Evolutionary conservation across 169 alveolate species (phyloP).

Genomic region (Ichthyophthirius multifiliis): DNA sequence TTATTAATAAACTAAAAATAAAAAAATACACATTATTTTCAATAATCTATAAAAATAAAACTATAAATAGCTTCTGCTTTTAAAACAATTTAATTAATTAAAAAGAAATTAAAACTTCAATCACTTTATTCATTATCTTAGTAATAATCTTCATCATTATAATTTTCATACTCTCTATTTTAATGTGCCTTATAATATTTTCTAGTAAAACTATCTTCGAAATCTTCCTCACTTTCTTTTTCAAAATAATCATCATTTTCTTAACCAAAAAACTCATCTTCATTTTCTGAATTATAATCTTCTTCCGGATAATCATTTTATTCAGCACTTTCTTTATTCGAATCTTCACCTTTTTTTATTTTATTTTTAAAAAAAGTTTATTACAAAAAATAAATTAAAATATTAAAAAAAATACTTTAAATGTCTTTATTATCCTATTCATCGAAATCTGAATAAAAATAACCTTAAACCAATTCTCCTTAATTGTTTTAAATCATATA

Average conservation of each 20-base stretch:
- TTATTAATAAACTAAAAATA: too few species aligned
- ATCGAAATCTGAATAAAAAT: neutral
- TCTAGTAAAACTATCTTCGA: neutral
- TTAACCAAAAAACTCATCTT: neutral
- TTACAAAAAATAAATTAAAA: neutral
- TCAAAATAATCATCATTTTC: neutral
- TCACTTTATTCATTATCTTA: too few species aligned
- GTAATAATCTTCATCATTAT: neutral
- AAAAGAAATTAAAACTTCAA: too few species aligned
- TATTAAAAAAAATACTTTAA: neutral
- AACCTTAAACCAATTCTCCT: neutral
- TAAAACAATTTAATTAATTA: too few species aligned
- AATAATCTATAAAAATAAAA: too few species aligned
- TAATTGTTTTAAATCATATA: neutral
- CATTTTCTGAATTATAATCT: too few species aligned
- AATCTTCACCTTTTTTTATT: neutral
- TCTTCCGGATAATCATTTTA: constrained; percentile 4
- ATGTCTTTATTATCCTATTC: neutral
- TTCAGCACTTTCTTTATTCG: constrained; percentile 8
- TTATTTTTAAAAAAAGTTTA: neutral
- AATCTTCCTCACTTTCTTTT: neutral
- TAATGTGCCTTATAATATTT: neutral
- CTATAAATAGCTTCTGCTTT: too few species aligned
- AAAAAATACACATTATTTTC: too few species aligned
- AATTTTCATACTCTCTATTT: neutral